These are phyloP conservation scores for Inonotus hispidus DNA, from an alignment of 1,284 basidiomycete species.

Conservation along the genomic window DNA sequence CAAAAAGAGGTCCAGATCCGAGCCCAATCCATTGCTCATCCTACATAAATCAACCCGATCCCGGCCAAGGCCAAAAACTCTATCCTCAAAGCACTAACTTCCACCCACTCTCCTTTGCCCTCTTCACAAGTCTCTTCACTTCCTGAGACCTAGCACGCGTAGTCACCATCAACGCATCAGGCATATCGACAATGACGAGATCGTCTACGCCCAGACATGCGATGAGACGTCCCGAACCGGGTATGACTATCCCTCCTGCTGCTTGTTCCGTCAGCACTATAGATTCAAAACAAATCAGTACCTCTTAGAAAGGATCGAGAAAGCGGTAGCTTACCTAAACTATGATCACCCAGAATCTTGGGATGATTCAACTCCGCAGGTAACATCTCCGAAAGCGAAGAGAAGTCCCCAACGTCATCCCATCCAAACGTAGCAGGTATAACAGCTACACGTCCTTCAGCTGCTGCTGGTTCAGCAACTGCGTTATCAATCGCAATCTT, in stretches of 20 bases:
- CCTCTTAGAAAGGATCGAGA: neutral
- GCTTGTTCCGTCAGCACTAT: constrained; percentile 78
- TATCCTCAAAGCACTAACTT: constrained; percentile 47
- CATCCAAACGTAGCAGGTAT: constrained; percentile 84
- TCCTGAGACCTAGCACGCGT: constrained; percentile 81
- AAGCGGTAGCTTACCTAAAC: constrained; percentile 47
- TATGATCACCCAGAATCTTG: constrained; percentile 66
- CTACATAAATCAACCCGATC: no score
- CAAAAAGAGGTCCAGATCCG: no score
- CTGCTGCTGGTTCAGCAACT: constrained; percentile 75
- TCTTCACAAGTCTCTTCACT: constrained; percentile 76
- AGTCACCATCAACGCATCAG: constrained; percentile 79
- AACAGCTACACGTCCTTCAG: constrained; percentile 71
- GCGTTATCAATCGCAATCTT: constrained; percentile 83
- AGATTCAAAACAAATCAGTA: constrained; percentile 1
- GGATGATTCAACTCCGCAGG: constrained; percentile 78
- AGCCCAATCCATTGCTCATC: no score
- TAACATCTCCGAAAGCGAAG: constrained; percentile 72
- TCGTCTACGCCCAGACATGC: constrained; percentile 79
- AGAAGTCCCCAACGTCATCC: constrained; percentile 86
- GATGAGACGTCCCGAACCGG: constrained; percentile 73
- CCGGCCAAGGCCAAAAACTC: no score
- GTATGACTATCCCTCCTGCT: constrained; percentile 79
- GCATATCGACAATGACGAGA: constrained; percentile 82
- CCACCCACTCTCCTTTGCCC: constrained; percentile 71